Evolutionary conservation across 768 basidiomycete genomes (phyloP).

Genomic region (Amanita rubescens): DNA sequence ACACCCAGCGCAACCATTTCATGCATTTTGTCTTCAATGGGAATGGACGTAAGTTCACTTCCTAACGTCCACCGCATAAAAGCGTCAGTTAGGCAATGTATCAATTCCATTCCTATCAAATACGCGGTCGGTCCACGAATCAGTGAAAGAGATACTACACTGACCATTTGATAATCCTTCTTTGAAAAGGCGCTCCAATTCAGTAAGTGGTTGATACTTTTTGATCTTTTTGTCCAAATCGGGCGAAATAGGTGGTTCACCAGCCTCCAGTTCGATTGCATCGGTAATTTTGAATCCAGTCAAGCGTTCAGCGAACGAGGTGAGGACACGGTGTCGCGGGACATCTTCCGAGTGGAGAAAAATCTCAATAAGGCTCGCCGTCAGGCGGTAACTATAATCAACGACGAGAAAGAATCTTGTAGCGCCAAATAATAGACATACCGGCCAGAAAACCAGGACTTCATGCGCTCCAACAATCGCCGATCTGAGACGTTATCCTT

Average conservation of each 20-base stretch:
- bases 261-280: background rate
- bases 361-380: conserved; percentile 4
- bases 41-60: background rate
- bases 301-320: background rate
- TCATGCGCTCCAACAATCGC: conserved; percentile 14
- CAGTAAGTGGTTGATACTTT: background rate
- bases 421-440: conserved; percentile 8
- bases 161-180: too few relatives aligned
- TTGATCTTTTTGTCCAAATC: too few relatives aligned
- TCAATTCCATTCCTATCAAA: background rate
- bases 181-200: background rate
- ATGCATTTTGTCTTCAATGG: background rate
- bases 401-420: conserved; percentile 5
- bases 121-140: too few relatives aligned
- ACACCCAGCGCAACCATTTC: background rate
- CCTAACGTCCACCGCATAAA: background rate
- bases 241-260: too few relatives aligned
- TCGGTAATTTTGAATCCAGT: conserved; percentile 2
- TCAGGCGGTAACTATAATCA: conserved; percentile 1
- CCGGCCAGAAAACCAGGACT: conserved; percentile 15
- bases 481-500: conserved; percentile 11
- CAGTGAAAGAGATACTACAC: too few relatives aligned
- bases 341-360: too few relatives aligned
- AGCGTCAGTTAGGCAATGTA: background rate
- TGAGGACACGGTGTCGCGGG: background rate